Percentiles rank a stretch among this genome's conserved stretches.
Conservation (phyloP, 768 basidiomycete genomes). For the Mycena venus region DNA sequence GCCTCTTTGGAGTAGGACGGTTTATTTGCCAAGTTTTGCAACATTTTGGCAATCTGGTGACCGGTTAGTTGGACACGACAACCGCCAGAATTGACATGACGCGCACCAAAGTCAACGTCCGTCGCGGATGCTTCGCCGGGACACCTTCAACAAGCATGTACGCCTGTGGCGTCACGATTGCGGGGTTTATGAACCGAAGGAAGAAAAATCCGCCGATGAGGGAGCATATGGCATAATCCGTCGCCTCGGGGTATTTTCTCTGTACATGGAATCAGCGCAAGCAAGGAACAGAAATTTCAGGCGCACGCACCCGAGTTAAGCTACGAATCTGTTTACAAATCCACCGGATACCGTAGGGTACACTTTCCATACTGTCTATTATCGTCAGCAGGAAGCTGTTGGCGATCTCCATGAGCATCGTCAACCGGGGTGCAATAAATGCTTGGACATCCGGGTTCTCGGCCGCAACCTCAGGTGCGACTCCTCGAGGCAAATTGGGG, state of each 20-base stretch:
- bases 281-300: background rate
- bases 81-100: slow-evolving; percentile 30
- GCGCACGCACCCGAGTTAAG: slow-evolving; percentile 83
- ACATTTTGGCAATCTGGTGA: slow-evolving; percentile 96
- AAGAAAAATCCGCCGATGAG: slow-evolving; percentile 99
- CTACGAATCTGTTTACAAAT: slow-evolving; percentile 99
- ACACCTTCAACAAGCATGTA: slow-evolving; percentile 99
- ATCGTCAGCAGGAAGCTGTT: slow-evolving; percentile 98
- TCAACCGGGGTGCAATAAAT: slow-evolving; percentile 95
- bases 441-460: slow-evolving; percentile 97
- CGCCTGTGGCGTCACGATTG: slow-evolving; percentile 98
- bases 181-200: slow-evolving; percentile 99
- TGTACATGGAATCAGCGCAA: slow-evolving; percentile 48
- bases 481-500: slow-evolving; percentile 91
- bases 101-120: slow-evolving; percentile 91
- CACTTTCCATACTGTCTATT: slow-evolving; percentile 98
- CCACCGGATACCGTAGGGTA: slow-evolving; percentile 99
- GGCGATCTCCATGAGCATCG: slow-evolving; percentile 99
- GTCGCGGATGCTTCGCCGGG: slow-evolving; percentile 96
- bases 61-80: slow-evolving; percentile 13
- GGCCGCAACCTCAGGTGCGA: slow-evolving; percentile 94
- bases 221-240: slow-evolving; percentile 98
- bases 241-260: slow-evolving; percentile 99
- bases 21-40: slow-evolving; percentile 99
- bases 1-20: slow-evolving; percentile 97